Percentiles rank a stretch among this genome's conserved stretches.
Evolutionary conservation across 164 flowering plant genomes (phyloP).

Genomic region (Tetrastigma voinierianum): DNA sequence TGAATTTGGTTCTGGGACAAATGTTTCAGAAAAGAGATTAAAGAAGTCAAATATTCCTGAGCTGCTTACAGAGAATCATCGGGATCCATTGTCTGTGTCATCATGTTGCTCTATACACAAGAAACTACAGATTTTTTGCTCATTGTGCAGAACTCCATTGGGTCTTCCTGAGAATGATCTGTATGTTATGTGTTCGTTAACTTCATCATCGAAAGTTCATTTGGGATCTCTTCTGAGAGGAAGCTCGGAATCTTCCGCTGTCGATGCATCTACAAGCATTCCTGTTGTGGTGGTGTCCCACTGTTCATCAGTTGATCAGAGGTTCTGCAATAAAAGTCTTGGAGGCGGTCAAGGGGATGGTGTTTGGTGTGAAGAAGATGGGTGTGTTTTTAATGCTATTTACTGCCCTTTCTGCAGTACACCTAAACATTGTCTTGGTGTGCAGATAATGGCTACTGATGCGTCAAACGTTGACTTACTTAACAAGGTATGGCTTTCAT

Average conservation of each 20-base stretch:
- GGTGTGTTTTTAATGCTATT: slow-evolving; percentile 71
- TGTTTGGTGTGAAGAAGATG: slow-evolving; percentile 85
- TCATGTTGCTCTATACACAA: slow-evolving; percentile 31
- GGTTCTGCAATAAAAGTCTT: slow-evolving; percentile 27
- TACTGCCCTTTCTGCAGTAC: slow-evolving; percentile 73
- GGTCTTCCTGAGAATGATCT: slow-evolving; percentile 63
- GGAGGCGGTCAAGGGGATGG: slow-evolving; percentile 39
- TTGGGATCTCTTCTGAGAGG: slow-evolving; percentile 43
- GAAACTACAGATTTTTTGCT: slow-evolving; percentile 56
- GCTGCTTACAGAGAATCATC: slow-evolving; percentile 3
- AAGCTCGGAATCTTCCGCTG: slow-evolving; percentile 12
- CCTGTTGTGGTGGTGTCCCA: slow-evolving; percentile 60
- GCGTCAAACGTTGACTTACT: slow-evolving; percentile 55
- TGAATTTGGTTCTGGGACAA: slow-evolving; percentile 25
- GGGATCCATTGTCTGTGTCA: slow-evolving; percentile 13
- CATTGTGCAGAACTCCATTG: slow-evolving; percentile 60
- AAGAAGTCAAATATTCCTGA: slow-evolving; percentile 19
- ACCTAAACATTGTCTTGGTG: slow-evolving; percentile 57
- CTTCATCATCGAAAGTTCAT: slow-evolving; percentile 55
- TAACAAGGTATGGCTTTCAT: slow-evolving; percentile 59
- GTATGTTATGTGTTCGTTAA: slow-evolving; percentile 45
- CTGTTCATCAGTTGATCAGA: slow-evolving; percentile 44
- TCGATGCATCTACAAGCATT: slow-evolving; percentile 20
- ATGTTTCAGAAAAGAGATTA: slow-evolving; percentile 11
- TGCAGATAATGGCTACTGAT: slow-evolving; percentile 73